These are phyloP conservation scores for Leishmania amazonensis DNA, from an alignment of 208 protist species.

Conservation along the genomic window DNA sequence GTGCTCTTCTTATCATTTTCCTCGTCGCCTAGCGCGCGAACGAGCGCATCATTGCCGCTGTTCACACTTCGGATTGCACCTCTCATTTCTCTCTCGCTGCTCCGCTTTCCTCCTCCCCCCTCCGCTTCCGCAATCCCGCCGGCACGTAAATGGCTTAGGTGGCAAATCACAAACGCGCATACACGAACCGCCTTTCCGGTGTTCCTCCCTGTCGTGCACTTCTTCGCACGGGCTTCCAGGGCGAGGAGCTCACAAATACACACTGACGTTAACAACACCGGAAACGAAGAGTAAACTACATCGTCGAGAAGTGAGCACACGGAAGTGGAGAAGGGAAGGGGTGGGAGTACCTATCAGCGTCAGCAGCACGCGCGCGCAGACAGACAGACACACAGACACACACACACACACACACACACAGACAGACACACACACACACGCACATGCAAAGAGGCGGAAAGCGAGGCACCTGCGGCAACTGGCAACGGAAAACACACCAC, in stretches of 20 bases:
- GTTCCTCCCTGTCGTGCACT: background rate
- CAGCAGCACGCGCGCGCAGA: too few relatives aligned
- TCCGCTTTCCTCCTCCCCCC: background rate
- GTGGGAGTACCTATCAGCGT: background rate
- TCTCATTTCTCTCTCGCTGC: background rate
- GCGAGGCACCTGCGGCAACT: background rate
- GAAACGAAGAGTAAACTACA: background rate
- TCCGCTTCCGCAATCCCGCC: background rate
- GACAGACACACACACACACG: background rate
- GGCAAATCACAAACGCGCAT: background rate
- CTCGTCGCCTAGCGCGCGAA: background rate
- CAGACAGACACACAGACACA: too few relatives aligned
- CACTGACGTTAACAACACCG: background rate
- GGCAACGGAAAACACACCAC: background rate
- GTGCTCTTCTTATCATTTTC: background rate
- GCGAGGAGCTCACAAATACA: background rate
- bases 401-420: background rate
- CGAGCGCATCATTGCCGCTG: background rate
- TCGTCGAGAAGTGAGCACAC: background rate
- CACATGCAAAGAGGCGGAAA: background rate
- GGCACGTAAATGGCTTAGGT: background rate
- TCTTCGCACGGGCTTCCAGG: background rate
- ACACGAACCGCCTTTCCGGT: background rate
- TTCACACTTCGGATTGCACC: background rate
- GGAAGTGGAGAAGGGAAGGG: conserved; percentile 7